These are phyloP conservation scores for Caryopteris hybrid DNA, from an alignment of 305 asterid species.

Conservation along the genomic window DNA sequence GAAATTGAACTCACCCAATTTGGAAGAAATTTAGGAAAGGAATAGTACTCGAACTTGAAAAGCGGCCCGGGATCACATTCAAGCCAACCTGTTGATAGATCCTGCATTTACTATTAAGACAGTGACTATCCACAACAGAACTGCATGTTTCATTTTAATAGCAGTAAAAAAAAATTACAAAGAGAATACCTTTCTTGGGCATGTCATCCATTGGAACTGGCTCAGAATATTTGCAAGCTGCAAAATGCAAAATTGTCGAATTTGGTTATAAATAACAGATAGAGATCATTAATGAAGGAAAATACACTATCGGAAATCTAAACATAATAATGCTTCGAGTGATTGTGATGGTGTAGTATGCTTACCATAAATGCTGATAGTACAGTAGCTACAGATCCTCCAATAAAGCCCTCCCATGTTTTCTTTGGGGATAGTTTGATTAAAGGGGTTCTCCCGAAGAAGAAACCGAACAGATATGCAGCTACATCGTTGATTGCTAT, in stretches of 20 bases:
- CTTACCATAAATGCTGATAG: conserved; percentile 78
- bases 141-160: not conserved
- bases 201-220: conserved; percentile 72
- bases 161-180: not conserved
- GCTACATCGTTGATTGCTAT: conserved; percentile 81
- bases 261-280: not conserved
- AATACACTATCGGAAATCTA: not conserved
- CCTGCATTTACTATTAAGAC: conserved; percentile 44
- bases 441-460: conserved; percentile 85
- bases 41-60: conserved; percentile 56
- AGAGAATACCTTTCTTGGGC: conserved; percentile 76
- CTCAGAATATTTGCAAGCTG: conserved; percentile 80
- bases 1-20: conserved; percentile 58
- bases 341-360: conserved; percentile 1
- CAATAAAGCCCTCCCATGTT: conserved; percentile 96
- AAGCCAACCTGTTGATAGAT: conserved; percentile 87
- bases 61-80: conserved; percentile 80
- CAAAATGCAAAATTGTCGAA: not conserved
- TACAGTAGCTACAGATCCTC: conserved; percentile 85
- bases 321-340: not conserved
- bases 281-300: not conserved
- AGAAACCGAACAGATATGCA: conserved; percentile 87
- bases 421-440: conserved; percentile 92
- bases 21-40: conserved; percentile 54
- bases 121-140: conserved; percentile 23